A percentile compares a stretch with the other conserved stretches of the same genome.
Evolutionary conservation across 1,284 basidiomycete species (phyloP).

Genomic region (Volvariella surrecta): DNA sequence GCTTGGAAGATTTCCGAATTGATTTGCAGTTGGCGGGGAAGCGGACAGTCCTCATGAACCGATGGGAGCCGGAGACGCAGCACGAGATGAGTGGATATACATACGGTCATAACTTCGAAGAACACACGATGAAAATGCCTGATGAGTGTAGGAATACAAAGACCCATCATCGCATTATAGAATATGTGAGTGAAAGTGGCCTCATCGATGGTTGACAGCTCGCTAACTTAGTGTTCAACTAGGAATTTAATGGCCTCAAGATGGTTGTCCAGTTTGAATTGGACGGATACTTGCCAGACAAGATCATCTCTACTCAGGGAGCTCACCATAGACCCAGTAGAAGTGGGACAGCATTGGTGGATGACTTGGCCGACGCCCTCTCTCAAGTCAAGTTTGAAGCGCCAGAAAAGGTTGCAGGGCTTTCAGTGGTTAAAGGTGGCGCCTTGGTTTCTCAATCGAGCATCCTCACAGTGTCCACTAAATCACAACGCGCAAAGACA

Average conservation of each 20-base stretch:
- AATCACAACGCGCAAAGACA: conserved; percentile 21
- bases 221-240: neutral
- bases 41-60: conserved; percentile 42
- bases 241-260: conserved; percentile 32
- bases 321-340: too few species aligned
- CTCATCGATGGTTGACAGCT: too few species aligned
- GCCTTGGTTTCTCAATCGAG: conserved; percentile 31
- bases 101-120: conserved; percentile 44
- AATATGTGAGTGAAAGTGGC: conserved; percentile 29
- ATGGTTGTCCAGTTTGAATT: conserved; percentile 39
- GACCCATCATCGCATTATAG: conserved; percentile 43
- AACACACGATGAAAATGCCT: conserved; percentile 31
- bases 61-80: conserved; percentile 33
- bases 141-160: conserved; percentile 23
- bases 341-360: conserved; percentile 16
- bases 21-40: conserved; percentile 46
- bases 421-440: conserved; percentile 32
- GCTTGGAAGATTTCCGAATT: conserved; percentile 40
- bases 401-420: conserved; percentile 12
- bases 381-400: conserved; percentile 11
- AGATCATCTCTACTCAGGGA: too few species aligned
- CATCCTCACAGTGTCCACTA: conserved; percentile 40
- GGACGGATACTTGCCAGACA: conserved; percentile 21
- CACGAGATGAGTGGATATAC: conserved; percentile 24
- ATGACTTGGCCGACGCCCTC: conserved; percentile 19